A percentile compares a stretch with the other conserved stretches of the same genome.
These are phyloP conservation scores for Piloderma croceum DNA, from an alignment of 768 basidiomycete genomes.

Conservation along the genomic window DNA sequence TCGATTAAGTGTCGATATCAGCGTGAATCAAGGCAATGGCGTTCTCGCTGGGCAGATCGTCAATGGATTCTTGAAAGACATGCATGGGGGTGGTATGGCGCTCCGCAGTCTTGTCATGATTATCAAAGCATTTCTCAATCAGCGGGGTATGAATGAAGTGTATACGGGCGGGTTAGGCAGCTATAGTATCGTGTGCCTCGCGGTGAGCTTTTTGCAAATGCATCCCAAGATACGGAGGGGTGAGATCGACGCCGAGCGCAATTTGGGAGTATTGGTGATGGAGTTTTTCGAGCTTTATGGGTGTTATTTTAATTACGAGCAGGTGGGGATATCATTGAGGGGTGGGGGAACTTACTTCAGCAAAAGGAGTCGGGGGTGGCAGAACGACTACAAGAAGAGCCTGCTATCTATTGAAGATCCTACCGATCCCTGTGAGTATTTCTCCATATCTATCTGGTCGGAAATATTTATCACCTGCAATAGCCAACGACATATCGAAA, in stretches of 20 bases:
- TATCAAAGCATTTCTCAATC: constrained; percentile 84
- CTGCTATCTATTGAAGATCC: constrained; percentile 92
- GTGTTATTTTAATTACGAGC: constrained; percentile 83
- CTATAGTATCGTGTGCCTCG: constrained; percentile 91
- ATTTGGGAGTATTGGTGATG: constrained; percentile 90
- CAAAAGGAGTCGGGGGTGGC: constrained; percentile 82
- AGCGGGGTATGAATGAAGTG: constrained; percentile 96
- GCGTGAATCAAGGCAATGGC: constrained; percentile 87
- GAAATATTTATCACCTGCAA: constrained; percentile 3
- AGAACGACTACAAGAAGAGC: constrained; percentile 46
- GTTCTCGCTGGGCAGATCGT: constrained; percentile 74
- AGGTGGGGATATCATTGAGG: constrained; percentile 82
- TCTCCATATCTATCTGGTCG: background rate
- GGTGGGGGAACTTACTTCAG: constrained; percentile 86
- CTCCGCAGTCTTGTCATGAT: constrained; percentile 81
- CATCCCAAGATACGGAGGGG: constrained; percentile 90
- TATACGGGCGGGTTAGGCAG: constrained; percentile 92
- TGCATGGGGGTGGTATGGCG: constrained; percentile 53
- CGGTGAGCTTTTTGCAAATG: constrained; percentile 93
- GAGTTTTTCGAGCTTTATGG: constrained; percentile 99
- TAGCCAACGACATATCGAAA: constrained; percentile 90
- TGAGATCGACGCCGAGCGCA: constrained; percentile 81
- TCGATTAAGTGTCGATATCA: constrained; percentile 86
- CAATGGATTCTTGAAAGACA: constrained; percentile 67
- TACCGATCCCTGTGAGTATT: constrained; percentile 69